Evolutionary conservation across 345 rosid genomes (phyloP).

Genomic region (Syzygium grande): DNA sequence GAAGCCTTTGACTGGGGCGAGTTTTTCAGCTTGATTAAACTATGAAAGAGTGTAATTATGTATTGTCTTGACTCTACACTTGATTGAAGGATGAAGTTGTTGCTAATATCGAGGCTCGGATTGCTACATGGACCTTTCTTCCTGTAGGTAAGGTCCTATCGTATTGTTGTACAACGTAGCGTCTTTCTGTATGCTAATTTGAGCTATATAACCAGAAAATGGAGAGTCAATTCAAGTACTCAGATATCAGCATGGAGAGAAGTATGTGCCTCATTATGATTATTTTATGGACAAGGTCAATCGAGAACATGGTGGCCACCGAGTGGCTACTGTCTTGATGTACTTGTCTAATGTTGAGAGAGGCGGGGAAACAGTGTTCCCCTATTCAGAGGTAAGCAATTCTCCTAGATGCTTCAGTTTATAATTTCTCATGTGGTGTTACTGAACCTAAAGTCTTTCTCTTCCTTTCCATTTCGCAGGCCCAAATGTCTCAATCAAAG

Average conservation of each 20-base stretch:
- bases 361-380: constrained; percentile 96
- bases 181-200: neutral
- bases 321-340: constrained; percentile 91
- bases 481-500: constrained; percentile 31
- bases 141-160: constrained; percentile 43
- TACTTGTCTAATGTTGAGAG: constrained; percentile 64
- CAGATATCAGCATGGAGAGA: constrained; percentile 81
- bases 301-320: constrained; percentile 67
- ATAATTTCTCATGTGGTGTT: neutral
- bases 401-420: neutral
- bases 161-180: neutral
- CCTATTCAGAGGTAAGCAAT: constrained; percentile 47
- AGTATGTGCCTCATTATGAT: constrained; percentile 92
- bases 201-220: constrained; percentile 46
- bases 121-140: constrained; percentile 94
- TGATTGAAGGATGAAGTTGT: constrained; percentile 73
- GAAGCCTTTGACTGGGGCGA: neutral
- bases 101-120: constrained; percentile 55
- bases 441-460: neutral
- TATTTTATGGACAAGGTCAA: constrained; percentile 68
- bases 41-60: neutral
- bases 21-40: neutral
- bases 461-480: constrained; percentile 15
- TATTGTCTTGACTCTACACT: neutral
- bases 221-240: constrained; percentile 86